Conservation (phyloP, 192 early-diverging fungal genomes). For the Podila epigama region DNA sequence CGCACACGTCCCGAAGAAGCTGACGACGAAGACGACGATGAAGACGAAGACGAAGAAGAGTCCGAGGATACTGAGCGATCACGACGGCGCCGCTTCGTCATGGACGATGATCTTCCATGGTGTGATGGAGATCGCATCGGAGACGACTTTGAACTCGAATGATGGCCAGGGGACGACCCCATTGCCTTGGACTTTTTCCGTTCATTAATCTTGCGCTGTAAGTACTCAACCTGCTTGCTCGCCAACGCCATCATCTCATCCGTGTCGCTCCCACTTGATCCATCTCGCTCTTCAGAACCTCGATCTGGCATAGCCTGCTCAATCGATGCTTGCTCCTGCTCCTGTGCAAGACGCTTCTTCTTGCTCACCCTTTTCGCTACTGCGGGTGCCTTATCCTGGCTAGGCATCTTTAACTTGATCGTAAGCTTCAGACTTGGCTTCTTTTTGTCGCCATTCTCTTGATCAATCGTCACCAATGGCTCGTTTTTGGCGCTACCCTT, state of each 20-base stretch:
- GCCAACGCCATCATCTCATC: slow-evolving; percentile 49
- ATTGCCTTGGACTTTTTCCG: slow-evolving; percentile 32
- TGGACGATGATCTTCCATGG: slow-evolving; percentile 5
- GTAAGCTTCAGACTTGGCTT: slow-evolving; percentile 33
- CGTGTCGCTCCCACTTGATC: slow-evolving; percentile 37
- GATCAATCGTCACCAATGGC: slow-evolving; percentile 26
- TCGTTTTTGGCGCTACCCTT: neutral
- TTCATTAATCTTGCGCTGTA: slow-evolving; percentile 47
- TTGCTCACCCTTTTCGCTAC: neutral
- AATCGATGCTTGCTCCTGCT: neutral
- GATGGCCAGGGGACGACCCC: neutral
- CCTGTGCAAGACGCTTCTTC: slow-evolving; percentile 1
- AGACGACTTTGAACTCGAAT: slow-evolving; percentile 4
- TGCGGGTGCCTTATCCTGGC: neutral
- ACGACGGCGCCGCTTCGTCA: slow-evolving; percentile 16
- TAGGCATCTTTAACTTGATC: slow-evolving; percentile 43
- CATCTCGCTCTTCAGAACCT: neutral
- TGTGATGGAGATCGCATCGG: neutral
- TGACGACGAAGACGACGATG: slow-evolving; percentile 15
- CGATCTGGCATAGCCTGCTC: neutral
- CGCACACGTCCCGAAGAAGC: too few species aligned
- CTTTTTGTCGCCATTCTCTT: slow-evolving; percentile 8
- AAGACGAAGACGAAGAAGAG: slow-evolving; percentile 21
- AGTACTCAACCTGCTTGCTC: slow-evolving; percentile 43
- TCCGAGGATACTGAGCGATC: slow-evolving; percentile 11